These are phyloP conservation scores for Talaromyces sp. DNA, from an alignment of 2,329 filamentous ascomycete genomes.

Conservation along the genomic window DNA sequence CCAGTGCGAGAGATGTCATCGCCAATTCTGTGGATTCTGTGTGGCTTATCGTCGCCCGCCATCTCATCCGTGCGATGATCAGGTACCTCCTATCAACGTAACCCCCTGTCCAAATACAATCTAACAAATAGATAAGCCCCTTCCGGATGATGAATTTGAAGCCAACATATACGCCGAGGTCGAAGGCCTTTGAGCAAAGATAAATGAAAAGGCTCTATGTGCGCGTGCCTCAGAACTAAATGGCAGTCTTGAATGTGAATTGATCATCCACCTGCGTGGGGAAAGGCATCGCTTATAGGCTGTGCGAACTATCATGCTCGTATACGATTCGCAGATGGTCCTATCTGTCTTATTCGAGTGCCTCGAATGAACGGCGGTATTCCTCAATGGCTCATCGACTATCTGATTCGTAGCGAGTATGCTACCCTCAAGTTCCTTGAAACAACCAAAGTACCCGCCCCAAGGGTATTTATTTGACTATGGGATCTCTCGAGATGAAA, in stretches of 20 bases:
- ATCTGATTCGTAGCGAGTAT: slow-evolving; percentile 41
- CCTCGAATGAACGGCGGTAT: slow-evolving; percentile 15
- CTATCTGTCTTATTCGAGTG: slow-evolving; percentile 15
- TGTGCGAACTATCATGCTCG: slow-evolving; percentile 18
- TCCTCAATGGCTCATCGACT: slow-evolving; percentile 15
- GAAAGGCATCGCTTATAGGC: slow-evolving; percentile 3
- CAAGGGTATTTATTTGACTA: slow-evolving; percentile 41
- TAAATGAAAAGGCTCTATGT: slow-evolving; percentile 12
- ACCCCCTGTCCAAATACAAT: background rate
- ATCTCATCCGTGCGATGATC: slow-evolving; percentile 11
- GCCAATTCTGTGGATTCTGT: slow-evolving; percentile 1
- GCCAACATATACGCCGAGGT: slow-evolving; percentile 13
- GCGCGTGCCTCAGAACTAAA: slow-evolving; percentile 15
- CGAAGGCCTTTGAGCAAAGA: slow-evolving; percentile 3
- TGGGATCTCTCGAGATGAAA: slow-evolving; percentile 24
- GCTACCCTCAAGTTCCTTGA: slow-evolving; percentile 46
- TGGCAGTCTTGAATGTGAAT: slow-evolving; percentile 14
- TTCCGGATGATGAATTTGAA: slow-evolving; percentile 11
- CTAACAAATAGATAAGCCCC: slow-evolving; percentile 8
- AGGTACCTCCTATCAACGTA: background rate
- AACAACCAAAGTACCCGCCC: slow-evolving; percentile 38
- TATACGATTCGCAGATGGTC: slow-evolving; percentile 9
- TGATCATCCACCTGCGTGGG: slow-evolving; percentile 12
- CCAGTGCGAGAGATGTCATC: slow-evolving; percentile 11
- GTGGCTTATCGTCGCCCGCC: slow-evolving; percentile 4